A percentile compares a stretch with the other conserved stretches of the same genome.
Evolutionary conservation across 768 basidiomycete genomes (phyloP).

Genomic region (Panaeolus cyanescens): DNA sequence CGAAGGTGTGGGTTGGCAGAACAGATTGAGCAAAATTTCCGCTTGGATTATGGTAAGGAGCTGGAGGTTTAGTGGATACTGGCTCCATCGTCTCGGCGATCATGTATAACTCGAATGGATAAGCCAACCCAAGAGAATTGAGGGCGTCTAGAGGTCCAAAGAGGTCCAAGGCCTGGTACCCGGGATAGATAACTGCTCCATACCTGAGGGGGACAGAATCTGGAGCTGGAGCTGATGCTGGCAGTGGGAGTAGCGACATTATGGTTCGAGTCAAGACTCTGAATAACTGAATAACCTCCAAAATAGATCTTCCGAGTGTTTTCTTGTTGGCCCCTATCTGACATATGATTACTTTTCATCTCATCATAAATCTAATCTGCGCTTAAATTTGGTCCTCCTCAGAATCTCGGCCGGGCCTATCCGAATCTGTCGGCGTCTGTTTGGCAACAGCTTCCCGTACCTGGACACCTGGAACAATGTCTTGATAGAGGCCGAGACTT

Average conservation of each 20-base stretch:
- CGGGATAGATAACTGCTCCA: slow-evolving; percentile 29
- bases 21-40: slow-evolving; percentile 34
- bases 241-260: slow-evolving; percentile 7
- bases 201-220: slow-evolving; percentile 24
- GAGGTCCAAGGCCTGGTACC: slow-evolving; percentile 36
- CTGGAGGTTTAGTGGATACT: slow-evolving; percentile 30
- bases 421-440: background rate
- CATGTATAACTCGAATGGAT: slow-evolving; percentile 30
- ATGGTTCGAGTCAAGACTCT: background rate
- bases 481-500: background rate
- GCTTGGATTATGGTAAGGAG: slow-evolving; percentile 11
- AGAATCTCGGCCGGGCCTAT: background rate
- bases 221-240: slow-evolving; percentile 13
- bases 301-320: background rate
- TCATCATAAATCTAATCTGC: background rate
- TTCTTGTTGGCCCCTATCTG: background rate
- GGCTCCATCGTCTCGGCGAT: slow-evolving; percentile 32
- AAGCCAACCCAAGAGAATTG: slow-evolving; percentile 26
- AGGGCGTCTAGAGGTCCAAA: slow-evolving; percentile 37
- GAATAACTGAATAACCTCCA: background rate
- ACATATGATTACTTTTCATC: background rate
- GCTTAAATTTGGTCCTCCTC: background rate
- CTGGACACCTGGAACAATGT: background rate
- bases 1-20: slow-evolving; percentile 41
- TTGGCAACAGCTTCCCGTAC: background rate